Percentiles rank a stretch among this genome's conserved stretches.
Evolutionary conservation across 352 stramenopile species (phyloP).

Genomic region (Aphanomyces euteiches): DNA sequence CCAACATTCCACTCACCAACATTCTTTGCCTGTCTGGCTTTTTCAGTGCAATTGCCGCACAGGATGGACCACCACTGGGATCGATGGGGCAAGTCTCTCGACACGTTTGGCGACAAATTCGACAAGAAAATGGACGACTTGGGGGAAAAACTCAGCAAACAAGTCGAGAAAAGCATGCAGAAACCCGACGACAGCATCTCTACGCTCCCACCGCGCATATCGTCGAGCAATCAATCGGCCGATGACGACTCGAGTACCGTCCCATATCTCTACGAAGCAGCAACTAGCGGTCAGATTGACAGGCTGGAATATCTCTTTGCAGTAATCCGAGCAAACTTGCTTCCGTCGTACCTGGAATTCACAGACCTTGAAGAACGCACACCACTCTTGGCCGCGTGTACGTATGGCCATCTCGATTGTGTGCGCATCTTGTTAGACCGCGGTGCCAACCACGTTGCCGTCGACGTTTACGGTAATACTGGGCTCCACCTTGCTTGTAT

Average conservation of each 20-base stretch:
- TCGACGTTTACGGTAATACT: conserved; percentile 6
- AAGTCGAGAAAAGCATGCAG: background rate
- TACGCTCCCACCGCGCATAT: background rate
- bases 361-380: background rate
- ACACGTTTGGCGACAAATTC: background rate
- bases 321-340: background rate
- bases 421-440: background rate
- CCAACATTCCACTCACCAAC: too few relatives aligned
- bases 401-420: background rate
- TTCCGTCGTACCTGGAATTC: conserved; percentile 1
- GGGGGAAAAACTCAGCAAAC: background rate
- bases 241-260: background rate
- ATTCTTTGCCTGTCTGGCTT: too few relatives aligned
- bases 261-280: background rate
- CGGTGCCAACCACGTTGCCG: background rate
- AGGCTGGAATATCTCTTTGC: background rate
- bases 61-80: too few relatives aligned
- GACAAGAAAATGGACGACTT: background rate
- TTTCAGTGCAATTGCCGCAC: too few relatives aligned
- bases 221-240: background rate
- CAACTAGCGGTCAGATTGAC: background rate
- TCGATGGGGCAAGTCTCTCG: background rate
- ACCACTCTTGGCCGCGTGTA: background rate
- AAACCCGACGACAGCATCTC: background rate
- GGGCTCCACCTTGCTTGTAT: conserved; percentile 5